Base-by-base conservation (phyloP, 2,329 filamentous ascomycete species). In the Phialophora expanda region DNA sequence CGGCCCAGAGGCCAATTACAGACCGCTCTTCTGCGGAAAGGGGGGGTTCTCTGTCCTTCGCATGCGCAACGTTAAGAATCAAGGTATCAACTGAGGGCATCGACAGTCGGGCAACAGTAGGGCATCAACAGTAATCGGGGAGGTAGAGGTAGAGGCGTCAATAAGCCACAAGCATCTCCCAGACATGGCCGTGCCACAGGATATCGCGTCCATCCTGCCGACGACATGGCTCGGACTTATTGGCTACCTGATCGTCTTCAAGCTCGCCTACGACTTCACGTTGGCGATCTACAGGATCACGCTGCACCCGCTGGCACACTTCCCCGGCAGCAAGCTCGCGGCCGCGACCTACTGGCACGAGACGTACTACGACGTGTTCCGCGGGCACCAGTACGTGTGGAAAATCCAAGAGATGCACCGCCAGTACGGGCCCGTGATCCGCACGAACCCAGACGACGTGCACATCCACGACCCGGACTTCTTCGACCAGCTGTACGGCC, bases 281-380 rank as follows among this genome's bases (percentile, higher is more conserved):
- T 12, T 67, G 4, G 64, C 66, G 2, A 41, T 69, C 20, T 69
- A 69, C 54, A 53, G 66, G 5, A 61, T 69, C n/a, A 61, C 24
- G n/a, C 69, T 74, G 62, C 74, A 76, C 58, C 76, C 76, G 2
- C 68, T 78, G 17, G 64, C 72, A 14, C 68, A 67, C 9, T 75
- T 77, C 14, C 76, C 76, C 2, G 76, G 76, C 4, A 74, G 76
- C 3, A 74, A 71, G 54, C 66, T 78, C 26, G 75, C 76, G n/a
- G 76, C 74, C 7, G 66, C 72, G 22, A 74, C 73, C 4, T 69
- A 71, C 44, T 73, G 75, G 62, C 74, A 76, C 26, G 75, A 76
- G 38, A 75, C 74, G n/a, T 77, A 76, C 67, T 73, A 75, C 44
- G 76, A 77, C 62, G 70, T 76, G 4, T 69, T 54, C 66, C 72